Base-by-base conservation (phyloP, 2,329 filamentous ascomycete genomes). In the Paecilomyces fulvus region DNA sequence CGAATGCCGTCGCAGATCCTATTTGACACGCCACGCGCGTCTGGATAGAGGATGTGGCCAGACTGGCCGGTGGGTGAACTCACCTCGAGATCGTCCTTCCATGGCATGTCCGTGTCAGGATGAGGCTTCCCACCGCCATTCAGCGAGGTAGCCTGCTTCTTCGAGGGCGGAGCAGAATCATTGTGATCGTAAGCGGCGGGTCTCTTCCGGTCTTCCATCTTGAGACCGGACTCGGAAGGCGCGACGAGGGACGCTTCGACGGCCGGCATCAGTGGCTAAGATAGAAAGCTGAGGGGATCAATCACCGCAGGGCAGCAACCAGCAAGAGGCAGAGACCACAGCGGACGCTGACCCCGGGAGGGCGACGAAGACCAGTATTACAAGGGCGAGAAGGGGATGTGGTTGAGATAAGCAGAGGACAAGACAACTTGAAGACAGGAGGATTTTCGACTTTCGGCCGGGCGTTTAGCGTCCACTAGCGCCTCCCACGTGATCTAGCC, bases 181-280 rank as follows among this genome's bases (percentile, higher is more conserved):
- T 94, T 89, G 68, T 84, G 79, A 71, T 87, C 88, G 75, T 84
- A 82, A 66, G 88, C 83, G 71, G 91, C 89, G 71, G 91, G 88
- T 84, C 94, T 86, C 84, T 99, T 99, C 84, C 94, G 90, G 81
- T 97, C 94, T 83, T 99, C 94, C 92, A 97, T 99, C 84, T 94
- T 96, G 66, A 89, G 82, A 82, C 86, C 86, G 74, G 82, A 75
- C 79, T 90, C 87, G 80, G 88, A 84, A 83, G 85, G 84, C 81
- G 86, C 82, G 75, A 86, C 81, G 76, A 85, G 83, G 73, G 82
- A 81, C 66, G 84, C 82, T 78, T 89, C 87, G 79, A 89, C 85
- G 83, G 89, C 83, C 87, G 86, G 86, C 90, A 95, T 95, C 83
- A 90, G 88, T 87, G 82, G 78, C 77, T 75, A 76, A 73, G 74